Base-by-base conservation (phyloP, 371 early-diverging fungal species). In the Basidiobolus meristosporus region DNA sequence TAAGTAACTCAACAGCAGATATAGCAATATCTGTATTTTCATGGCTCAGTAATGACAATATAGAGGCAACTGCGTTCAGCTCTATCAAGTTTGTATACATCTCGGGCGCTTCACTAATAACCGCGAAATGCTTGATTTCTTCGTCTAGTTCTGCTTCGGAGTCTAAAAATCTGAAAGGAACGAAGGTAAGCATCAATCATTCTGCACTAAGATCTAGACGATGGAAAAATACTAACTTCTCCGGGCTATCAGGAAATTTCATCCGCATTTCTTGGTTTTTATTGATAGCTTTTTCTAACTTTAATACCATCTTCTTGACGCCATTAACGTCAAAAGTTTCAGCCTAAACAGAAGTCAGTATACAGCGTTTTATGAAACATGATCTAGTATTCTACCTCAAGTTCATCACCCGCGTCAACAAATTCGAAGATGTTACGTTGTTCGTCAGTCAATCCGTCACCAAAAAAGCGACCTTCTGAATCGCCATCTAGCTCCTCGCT, bases 61-160 rank as follows among this genome's bases (percentile, higher is more conserved):
- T 55, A 0, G 77, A 67, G 2, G 66, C 42, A 3, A 79, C 51
- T 1, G 70, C 68, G n/a, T 67, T 72, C 23, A 87, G 53, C 15
- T 73, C 62, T 2, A 86, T 66, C 3, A 89, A 57, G 7, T 67
- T 65, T 2, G 72, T 68, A 50, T 88, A 83, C 22, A 74, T 56
- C 7, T 86, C 73, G 10, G 90, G 90, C 6, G 73, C 79, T 38
- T 83, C 77, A 4, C 81, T 74, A 37, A 86, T 54, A 7, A 67
- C 56, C 46, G 73, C 55, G 35, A 95, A 49, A 19, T 64, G 65
- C 44, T 86, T 79, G 43, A 90, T 73, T 22, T 77, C 82, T 47
- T 83, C 88, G 42, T 89, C 92, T 30, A 95, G 60, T 45, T 90
- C 92, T 0, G 89, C 74, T 54, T 95, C 96, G 18, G 91, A 90